phyloP scores from a whole-genome alignment of 345 rosid species.

The Camelina hispida region DNA sequence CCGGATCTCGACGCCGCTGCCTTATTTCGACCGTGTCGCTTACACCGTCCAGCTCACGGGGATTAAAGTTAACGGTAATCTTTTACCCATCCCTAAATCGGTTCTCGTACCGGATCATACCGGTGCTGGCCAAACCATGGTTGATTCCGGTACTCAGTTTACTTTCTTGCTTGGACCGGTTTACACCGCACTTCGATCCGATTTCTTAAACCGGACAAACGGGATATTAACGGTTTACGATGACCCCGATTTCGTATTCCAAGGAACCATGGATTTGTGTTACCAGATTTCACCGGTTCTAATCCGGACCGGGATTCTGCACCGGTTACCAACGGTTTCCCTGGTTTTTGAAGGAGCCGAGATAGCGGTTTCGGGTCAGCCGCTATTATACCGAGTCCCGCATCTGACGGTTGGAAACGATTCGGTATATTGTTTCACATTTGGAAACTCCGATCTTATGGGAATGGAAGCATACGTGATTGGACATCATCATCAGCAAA shows the following conservation, averaged over 20 bases:
- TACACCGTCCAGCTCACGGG: conserved; percentile 93
- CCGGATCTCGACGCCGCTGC: conserved; percentile 65
- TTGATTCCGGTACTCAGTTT: conserved; percentile 93
- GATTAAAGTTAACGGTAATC: conserved; percentile 65
- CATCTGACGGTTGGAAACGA: conserved; percentile 63
- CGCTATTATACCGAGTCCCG: conserved; percentile 65
- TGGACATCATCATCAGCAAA: conserved; percentile 94
- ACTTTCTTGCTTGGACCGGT: conserved; percentile 86
- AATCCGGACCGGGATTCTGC: conserved; percentile 34
- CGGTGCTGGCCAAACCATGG: conserved; percentile 97
- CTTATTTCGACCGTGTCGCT: conserved; percentile 86
- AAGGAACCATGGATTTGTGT: conserved; percentile 94
- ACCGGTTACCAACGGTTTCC: conserved; percentile 63
- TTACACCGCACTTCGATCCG: conserved; percentile 63
- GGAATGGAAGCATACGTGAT: conserved; percentile 89
- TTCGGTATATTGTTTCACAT: conserved; percentile 77
- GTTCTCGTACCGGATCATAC: conserved; percentile 83
- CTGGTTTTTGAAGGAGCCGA: conserved; percentile 82
- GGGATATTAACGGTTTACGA: conserved; percentile 58
- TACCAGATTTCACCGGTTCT: conserved; percentile 53
- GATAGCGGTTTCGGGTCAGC: conserved; percentile 66
- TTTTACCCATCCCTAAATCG: conserved; percentile 63
- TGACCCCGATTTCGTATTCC: conserved; percentile 74
- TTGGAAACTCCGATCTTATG: conserved; percentile 86
- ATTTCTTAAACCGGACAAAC: conserved; percentile 64